Evolutionary conservation across 306 rosid species (phyloP), one percentile per base, ranked within the genome.

Genomic region (Sechiopsis laciniata): DNA sequence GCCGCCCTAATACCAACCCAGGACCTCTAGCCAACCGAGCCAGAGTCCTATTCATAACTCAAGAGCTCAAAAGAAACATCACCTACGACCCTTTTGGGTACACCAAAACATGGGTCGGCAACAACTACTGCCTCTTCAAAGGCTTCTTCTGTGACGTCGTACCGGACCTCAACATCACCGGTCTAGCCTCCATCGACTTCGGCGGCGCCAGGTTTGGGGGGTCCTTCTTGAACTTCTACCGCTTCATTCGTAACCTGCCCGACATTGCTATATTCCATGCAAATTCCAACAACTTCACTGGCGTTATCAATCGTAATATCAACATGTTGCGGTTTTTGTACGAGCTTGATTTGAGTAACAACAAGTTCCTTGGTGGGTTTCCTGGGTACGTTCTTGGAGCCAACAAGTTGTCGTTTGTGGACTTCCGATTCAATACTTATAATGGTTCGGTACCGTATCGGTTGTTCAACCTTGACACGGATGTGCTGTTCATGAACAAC

Each of bases 41-140:
- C 2, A 78, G 82, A n/a, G 78, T 82, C 56, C 75, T 82, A 1
- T 82, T 48, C 78, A 82, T 82, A 79, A 71, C 85, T 10, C 78
- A 75, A 58, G 85, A 82, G 51, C 82, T 82, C 54, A 82, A 82
- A 76, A 72, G 82, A 73, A 82, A 82, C 82, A 82, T 82, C 57
- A 82, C 85, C 22, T 82, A 62, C 71, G 85, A 82, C 82, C 85
- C 85, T 2, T 54, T 48, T 22, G 57, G 58, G 59, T 82, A 78
- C 58, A 82, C 85, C 53, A 50, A 16, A 37, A 82, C 85, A 4
- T 82, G 85, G 85, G 79, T 78, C 1, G 82, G 85, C 63, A 78
- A 71, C 65, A 82, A 82, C 26, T 82, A 82, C 45, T 82, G 85
- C 72, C 82, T 56, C 60, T 82, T 78, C 78, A 78, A 82, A 68